Base-by-base conservation (phyloP, 1,139 yeast species). In the Magnusiomyces paraingens region DNA sequence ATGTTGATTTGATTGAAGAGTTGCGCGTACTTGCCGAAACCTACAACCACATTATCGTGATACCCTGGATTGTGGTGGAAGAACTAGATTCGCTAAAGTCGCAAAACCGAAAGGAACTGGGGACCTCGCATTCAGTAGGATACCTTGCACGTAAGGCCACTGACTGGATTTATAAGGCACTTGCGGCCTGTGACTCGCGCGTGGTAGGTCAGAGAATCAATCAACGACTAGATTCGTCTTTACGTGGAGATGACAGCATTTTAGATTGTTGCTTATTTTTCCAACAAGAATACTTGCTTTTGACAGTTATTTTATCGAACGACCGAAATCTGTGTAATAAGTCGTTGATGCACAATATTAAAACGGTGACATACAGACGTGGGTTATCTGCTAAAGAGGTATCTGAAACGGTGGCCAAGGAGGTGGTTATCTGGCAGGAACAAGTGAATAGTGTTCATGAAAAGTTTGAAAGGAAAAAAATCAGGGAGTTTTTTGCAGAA, bases 61-160 rank as follows among this genome's bases (percentile, higher is more conserved):
- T 91, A 1, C 98, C 97, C 0, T 72, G 73, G 15, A 79, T 83
- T 1, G 94, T 86, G 1, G 72, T 88, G 41, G 75, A 73, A 48
- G 98, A 91, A 66, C 73, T 91, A 26, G 97, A 91, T 68, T 93
- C 91, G 0, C 72, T 90, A 55, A 90, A 90, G 64, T 70, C 66
- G 2, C 74, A 82, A 0, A 59, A 62, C 3, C 66, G 57, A 50
- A 53, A 53, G 44, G 57, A 42, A 6, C 51, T 44, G 11, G 21
- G 14, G 11, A 26, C 21, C 22, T 3, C 29, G 10, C 3, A 20
- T 6, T 22, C 38, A 14, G 40, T 45, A 8, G 48, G 48, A 45
- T 17, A 29, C 14, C 14, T 12, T 45, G 95, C 96, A 0, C 73
- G 95, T 43, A 71, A 76, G 72, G 95, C 95, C 0, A 87, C 81